Evolutionary conservation across 306 rosid genomes (phyloP).

Genomic region (Mucuna pruriens): DNA sequence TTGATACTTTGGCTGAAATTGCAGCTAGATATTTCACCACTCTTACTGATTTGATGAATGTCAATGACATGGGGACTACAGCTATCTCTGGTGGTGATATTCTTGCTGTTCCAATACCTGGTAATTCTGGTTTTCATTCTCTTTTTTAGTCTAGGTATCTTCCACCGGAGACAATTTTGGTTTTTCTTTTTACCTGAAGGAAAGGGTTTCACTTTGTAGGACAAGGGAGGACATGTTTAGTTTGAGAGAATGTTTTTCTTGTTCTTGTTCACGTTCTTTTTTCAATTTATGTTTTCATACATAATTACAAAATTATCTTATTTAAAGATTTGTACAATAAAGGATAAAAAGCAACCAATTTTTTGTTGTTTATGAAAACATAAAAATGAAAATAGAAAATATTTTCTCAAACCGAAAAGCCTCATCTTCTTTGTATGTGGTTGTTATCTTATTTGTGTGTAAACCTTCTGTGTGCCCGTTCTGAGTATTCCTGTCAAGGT

Average conservation of each 20-base stretch:
- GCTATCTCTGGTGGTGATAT: slow-evolving; percentile 66
- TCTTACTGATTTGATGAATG: slow-evolving; percentile 83
- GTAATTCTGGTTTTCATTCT: slow-evolving; percentile 42
- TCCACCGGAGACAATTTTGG: too few relatives aligned
- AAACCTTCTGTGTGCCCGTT: not conserved
- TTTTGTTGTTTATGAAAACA: not conserved
- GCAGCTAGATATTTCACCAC: slow-evolving; percentile 69
- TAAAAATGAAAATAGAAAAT: not conserved
- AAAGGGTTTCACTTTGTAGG: not conserved
- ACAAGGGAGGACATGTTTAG: not conserved
- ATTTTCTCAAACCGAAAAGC: not conserved
- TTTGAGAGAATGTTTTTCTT: not conserved
- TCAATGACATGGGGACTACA: slow-evolving; percentile 75
- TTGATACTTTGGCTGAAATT: slow-evolving; percentile 61
- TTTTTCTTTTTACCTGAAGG: not conserved
- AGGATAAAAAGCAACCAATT: not conserved
- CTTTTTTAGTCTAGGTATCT: too few relatives aligned
- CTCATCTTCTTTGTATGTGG: not conserved
- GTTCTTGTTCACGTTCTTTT: not conserved
- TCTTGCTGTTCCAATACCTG: slow-evolving; percentile 71
- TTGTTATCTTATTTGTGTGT: not conserved
- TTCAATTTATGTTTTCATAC: not conserved
- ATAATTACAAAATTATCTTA: not conserved
- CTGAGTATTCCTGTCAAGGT: not conserved
- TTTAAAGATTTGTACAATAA: not conserved